Evolutionary conservation across 83 land plant genomes (phyloP).

Genomic region (Picea abies): DNA sequence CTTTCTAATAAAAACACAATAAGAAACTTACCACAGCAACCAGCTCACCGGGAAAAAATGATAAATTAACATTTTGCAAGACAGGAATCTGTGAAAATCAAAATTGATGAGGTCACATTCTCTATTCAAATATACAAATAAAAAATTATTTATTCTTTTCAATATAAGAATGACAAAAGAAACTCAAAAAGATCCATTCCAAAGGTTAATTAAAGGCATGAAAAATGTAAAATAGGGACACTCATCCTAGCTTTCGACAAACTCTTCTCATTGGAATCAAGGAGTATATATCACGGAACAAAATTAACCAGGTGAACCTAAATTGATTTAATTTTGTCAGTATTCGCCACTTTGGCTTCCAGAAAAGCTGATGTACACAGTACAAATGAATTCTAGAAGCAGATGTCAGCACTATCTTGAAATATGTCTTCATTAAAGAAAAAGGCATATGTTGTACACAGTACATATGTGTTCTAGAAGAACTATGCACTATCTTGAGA

Average conservation of each 20-base stretch:
- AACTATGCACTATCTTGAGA: no score
- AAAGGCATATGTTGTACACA: no score
- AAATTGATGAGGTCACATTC: background rate
- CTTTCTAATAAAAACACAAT: background rate
- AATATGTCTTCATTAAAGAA: background rate
- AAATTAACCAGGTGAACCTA: background rate
- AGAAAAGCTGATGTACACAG: background rate
- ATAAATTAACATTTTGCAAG: conserved; percentile 54
- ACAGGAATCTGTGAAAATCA: conserved; percentile 54
- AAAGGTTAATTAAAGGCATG: background rate
- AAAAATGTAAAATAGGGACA: background rate
- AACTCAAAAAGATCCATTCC: background rate
- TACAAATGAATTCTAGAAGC: background rate
- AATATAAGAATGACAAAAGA: no score
- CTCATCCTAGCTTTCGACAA: background rate
- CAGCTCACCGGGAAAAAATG: conserved; percentile 74
- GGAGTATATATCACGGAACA: background rate
- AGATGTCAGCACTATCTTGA: background rate
- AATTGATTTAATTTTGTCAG: background rate
- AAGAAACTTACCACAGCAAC: conserved; percentile 76
- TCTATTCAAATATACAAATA: background rate
- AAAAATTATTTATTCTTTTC: background rate
- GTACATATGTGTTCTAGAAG: no score
- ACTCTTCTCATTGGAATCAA: background rate
- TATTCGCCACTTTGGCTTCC: background rate